Evolutionary conservation across 2,329 filamentous ascomycete genomes (phyloP), one percentile per base, ranked within the genome.

Genomic region (Aspergillus aculeatinus): DNA sequence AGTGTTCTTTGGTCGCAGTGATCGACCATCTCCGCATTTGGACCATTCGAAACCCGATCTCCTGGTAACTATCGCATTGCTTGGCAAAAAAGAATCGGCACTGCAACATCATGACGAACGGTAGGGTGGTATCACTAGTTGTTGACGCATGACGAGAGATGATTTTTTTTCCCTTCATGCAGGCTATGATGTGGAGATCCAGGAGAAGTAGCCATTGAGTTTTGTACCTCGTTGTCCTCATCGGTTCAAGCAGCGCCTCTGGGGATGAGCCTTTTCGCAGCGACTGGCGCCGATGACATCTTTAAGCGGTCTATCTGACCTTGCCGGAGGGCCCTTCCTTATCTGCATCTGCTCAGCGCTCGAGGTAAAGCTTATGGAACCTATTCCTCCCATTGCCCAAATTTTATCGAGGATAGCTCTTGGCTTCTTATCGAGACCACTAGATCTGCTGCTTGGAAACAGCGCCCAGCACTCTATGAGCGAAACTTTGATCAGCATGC

Each of bases 21-120:
- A 63, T 61, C 56, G 53, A 50, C 61, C 50, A 29, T 52, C 51
- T 60, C 58, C 55, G 58, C 56, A 52, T 55, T 50, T 49, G 48
- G 53, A 31, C 47, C 55, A 21, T 23, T 39, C 42, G 53, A 57
- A 56, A 60, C 59, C 31, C 27, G 25, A 57, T 33, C 42, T 55
- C 53, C 42, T 59, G 60, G 52, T 35, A n/a, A n/a, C n/a, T n/a
- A 51, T 35, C 33, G 33, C 33, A 29, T 23, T 19, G 50, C 57
- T 54, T 59, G 59, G 59, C 55, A 49, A 39, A 53, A 31, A 50
- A 55, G 44, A 9, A n/a, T 44, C 53, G 25, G 42, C 11, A 47
- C 53, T 62, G 62, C 57, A 65, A 64, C 62, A 51, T 51, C 52
- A 55, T 52, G 59, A 63, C 58, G 62, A 63, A 62, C 61, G 21